Conservation (phyloP, 106 monocot species). For the Alisma plantagoaquatica region DNA sequence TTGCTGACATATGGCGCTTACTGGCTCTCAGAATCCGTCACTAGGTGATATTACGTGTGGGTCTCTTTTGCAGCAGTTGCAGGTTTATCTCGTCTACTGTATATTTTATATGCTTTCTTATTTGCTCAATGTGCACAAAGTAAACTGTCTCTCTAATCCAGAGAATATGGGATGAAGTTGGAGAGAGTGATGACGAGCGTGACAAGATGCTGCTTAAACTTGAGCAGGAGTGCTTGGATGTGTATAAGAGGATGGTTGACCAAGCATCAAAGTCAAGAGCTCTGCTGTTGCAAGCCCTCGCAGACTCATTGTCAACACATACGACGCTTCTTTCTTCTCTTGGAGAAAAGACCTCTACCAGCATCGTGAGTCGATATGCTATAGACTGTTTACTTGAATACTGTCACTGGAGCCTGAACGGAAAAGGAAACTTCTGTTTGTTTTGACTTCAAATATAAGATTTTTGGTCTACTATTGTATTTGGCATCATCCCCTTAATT, state of each 20-base stretch:
- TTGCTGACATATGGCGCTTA: conserved; percentile 23
- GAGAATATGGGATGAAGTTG: conserved; percentile 97
- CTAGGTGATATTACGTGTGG: conserved; percentile 36
- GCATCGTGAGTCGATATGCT: conserved; percentile 44
- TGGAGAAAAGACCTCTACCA: conserved; percentile 54
- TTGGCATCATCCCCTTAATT: too few relatives aligned
- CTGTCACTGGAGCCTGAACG: too few relatives aligned
- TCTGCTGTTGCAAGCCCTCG: conserved; percentile 61
- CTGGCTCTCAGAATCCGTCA: conserved; percentile 19
- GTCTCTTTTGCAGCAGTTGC: conserved; percentile 47
- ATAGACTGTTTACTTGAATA: too few relatives aligned
- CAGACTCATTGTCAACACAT: conserved; percentile 77
- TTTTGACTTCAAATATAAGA: too few relatives aligned
- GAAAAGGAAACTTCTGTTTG: too few relatives aligned
- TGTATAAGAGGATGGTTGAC: conserved; percentile 91
- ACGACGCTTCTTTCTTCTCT: conserved; percentile 67
- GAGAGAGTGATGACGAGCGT: conserved; percentile 84
- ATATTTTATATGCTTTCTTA: too few relatives aligned
- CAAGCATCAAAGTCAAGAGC: conserved; percentile 78
- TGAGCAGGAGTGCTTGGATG: conserved; percentile 95
- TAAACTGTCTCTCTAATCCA: conserved; percentile 20
- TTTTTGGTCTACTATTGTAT: too few relatives aligned
- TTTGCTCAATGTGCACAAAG: too few relatives aligned
- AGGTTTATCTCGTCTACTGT: too few relatives aligned
- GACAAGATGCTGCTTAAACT: conserved; percentile 83